Evolutionary conservation across 257 asterid genomes (phyloP), one percentile per base, ranked within the genome.

Genomic region (Scutellaria baicalensis): DNA sequence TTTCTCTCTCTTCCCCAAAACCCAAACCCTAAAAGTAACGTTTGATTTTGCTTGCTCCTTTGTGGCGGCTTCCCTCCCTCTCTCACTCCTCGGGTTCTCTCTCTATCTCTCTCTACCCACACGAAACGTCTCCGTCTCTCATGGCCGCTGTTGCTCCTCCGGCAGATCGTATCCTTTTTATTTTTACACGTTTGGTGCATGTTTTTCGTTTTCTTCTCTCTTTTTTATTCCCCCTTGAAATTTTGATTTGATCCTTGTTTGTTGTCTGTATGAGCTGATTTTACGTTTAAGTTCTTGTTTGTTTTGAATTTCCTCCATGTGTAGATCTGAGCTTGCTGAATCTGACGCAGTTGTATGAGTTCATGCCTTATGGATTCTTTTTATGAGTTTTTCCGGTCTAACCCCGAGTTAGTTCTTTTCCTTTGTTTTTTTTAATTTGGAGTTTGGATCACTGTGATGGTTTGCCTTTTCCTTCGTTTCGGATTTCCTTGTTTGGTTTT

Each of bases 131-230:
- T 62, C 55, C n/a, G 54, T 57, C 33, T 62, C 38, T 66, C 70
- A 86, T 86, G 90, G 88, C 90, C 16, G 74, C 86, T 66, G 85
- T 85, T 70, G 84, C 84, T 73, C 82, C 84, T 43, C 78, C 88
- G 56, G 77, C 79, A 59, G 93, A 87, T 79, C 89, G 92, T 86
- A 86, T 86, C 92, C 88, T 83, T 73, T n/a, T 42, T 1, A 14
- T 16, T 59, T 44, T 56, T 8, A 27, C 33, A 3, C 33, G 33
- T 27, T 27, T 27, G 33, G 33, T 27, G 33, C 6, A 12, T 16
- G 3, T 13, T 12, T 57, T 3, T 50, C 6, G 4, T 3, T 62
- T 38, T 69, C 27, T 20, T 66, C 51, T 8, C 2, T 36, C 33
- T n/a, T 20, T 52, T 50, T 7, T 60, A n/a, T 43, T 42, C 0